These are phyloP conservation scores for Aspergillus novoparasiticus DNA, from an alignment of 2,329 filamentous ascomycete species.

Conservation along the genomic window DNA sequence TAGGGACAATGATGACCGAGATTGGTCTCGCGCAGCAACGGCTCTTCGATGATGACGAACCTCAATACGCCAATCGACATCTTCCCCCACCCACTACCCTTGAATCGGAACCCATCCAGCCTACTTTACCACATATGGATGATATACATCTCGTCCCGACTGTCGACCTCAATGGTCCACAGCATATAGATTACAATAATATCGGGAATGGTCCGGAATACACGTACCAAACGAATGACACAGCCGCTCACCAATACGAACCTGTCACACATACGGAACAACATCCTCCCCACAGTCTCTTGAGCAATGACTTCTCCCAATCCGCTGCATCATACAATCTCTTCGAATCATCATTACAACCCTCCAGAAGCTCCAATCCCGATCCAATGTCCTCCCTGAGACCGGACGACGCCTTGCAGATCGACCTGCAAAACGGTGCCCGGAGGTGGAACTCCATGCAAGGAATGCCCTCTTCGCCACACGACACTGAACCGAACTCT, in stretches of 20 bases:
- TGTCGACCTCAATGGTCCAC: not conserved
- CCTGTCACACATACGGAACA: not conserved
- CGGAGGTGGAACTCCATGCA: conserved; percentile 32
- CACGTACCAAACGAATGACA: not conserved
- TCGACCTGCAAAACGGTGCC: conserved; percentile 16
- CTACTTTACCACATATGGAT: not conserved
- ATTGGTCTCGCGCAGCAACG: conserved; percentile 37
- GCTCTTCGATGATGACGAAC: conserved; percentile 35
- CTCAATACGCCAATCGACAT: conserved; percentile 9
- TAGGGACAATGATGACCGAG: conserved; percentile 38
- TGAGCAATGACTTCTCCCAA: conserved; percentile 12
- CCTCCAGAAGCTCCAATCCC: conserved; percentile 6
- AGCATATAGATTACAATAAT: not conserved
- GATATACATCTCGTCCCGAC: not conserved
- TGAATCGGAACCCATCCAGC: not conserved
- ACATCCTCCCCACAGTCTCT: conserved; percentile 2
- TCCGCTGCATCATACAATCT: conserved; percentile 24
- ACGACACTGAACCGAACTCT: conserved; percentile 45
- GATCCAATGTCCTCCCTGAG: conserved; percentile 19
- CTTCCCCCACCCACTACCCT: not conserved
- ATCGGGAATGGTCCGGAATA: not conserved
- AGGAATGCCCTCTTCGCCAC: conserved; percentile 33
- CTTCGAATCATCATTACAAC: conserved; percentile 26
- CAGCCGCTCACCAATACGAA: conserved; percentile 2
- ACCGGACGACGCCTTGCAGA: conserved; percentile 6